These are phyloP conservation scores for Cladosporium sphaerospermum DNA, from an alignment of 2,329 filamentous ascomycete species.

Conservation along the genomic window DNA sequence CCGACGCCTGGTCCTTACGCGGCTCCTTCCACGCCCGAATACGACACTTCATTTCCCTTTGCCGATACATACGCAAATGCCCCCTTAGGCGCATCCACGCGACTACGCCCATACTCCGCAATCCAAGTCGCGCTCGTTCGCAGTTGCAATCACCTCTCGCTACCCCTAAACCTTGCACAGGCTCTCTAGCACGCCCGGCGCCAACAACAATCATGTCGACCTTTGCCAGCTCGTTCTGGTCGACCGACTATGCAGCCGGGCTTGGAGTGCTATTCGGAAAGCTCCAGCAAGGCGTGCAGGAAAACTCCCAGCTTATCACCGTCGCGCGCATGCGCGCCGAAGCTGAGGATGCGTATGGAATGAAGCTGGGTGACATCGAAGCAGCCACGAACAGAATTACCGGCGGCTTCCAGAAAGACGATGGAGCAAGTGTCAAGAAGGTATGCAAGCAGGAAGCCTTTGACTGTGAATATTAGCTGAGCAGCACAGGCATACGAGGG, in stretches of 20 bases:
- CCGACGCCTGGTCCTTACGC: no score
- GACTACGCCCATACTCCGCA: background rate
- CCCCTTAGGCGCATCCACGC: slow-evolving; percentile 5
- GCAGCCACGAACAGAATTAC: slow-evolving; percentile 73
- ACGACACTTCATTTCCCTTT: background rate
- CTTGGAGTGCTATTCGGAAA: slow-evolving; percentile 93
- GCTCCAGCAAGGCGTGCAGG: slow-evolving; percentile 89
- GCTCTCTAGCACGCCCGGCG: background rate
- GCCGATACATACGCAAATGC: slow-evolving; percentile 2
- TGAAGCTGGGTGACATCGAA: slow-evolving; percentile 73
- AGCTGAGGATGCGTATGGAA: slow-evolving; percentile 84
- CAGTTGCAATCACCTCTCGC: background rate
- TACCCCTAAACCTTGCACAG: slow-evolving; percentile 5
- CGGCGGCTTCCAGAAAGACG: slow-evolving; percentile 82
- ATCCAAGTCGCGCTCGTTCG: background rate
- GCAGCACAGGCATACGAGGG: slow-evolving; percentile 79
- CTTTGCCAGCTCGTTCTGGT: slow-evolving; percentile 97
- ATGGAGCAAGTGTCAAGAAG: slow-evolving; percentile 93
- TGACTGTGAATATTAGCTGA: slow-evolving; percentile 11
- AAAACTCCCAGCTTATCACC: slow-evolving; percentile 89
- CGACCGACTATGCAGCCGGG: slow-evolving; percentile 88
- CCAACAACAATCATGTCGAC: slow-evolving; percentile 58
- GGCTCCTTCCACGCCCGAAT: no score
- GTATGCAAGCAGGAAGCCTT: slow-evolving; percentile 42
- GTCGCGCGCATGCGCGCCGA: slow-evolving; percentile 92